A percentile compares a stretch with the other conserved stretches of the same genome.
Evolutionary conservation across 441 rosid species (phyloP).

Genomic region (Breynia disticha): DNA sequence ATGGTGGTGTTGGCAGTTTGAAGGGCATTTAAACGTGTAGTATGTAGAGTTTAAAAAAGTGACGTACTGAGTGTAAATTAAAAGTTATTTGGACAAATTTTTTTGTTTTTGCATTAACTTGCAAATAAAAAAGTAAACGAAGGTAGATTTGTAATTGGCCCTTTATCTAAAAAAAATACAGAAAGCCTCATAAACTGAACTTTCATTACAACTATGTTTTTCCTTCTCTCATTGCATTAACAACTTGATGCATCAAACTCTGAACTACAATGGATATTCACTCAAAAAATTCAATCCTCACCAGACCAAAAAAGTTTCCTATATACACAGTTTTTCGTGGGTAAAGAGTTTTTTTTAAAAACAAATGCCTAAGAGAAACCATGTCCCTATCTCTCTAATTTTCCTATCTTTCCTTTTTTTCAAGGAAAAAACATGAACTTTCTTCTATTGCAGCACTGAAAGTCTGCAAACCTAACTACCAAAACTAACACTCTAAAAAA

Average conservation of each 20-base stretch:
- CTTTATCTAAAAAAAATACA: too few relatives aligned
- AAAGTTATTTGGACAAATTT: too few relatives aligned
- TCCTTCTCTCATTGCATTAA: background rate
- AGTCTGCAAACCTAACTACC: background rate
- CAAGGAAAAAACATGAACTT: background rate
- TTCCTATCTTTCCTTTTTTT: background rate
- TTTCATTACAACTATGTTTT: too few relatives aligned
- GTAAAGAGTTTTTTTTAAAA: background rate
- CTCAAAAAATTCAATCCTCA: slow-evolving; percentile 14
- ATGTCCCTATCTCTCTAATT: background rate
- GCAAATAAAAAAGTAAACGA: too few relatives aligned
- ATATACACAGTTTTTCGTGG: slow-evolving; percentile 7
- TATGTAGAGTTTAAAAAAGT: too few relatives aligned
- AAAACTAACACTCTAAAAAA: background rate
- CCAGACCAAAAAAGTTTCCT: slow-evolving; percentile 17
- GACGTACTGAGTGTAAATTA: too few relatives aligned
- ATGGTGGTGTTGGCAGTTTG: too few relatives aligned
- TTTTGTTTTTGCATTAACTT: too few relatives aligned
- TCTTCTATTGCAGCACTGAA: background rate
- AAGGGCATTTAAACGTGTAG: too few relatives aligned
- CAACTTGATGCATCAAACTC: background rate
- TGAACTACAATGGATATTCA: background rate
- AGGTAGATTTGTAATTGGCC: too few relatives aligned
- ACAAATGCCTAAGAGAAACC: background rate
- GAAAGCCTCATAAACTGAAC: too few relatives aligned